Base-by-base conservation (phyloP, 1,139 yeast genomes). In the Kodamaea sp. region DNA sequence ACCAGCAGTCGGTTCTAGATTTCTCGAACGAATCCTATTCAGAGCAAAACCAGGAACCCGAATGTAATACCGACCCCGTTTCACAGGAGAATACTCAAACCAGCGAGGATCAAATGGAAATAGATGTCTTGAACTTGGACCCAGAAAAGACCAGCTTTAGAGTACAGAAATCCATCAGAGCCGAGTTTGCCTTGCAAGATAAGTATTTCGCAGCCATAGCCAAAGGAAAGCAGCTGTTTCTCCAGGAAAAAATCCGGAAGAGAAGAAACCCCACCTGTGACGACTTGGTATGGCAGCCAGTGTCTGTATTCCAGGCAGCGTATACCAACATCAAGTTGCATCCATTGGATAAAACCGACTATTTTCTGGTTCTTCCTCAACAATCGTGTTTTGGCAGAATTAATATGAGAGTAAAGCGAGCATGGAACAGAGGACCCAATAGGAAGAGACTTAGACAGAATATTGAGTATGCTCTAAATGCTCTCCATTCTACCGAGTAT, bases 321-420 rank as follows among this genome's bases (percentile, higher is more conserved):
- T 66, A 57, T 37, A 64, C 72, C 13, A 62, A 57, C 38, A 39
- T 59, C 32, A 60, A 59, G 28, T 12, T 50, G 48, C 13, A 45
- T 32, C 41, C 39, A 35, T 42, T 55, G 38, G 43, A 54, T 43
- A 51, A 45, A 42, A 54, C 61, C 9, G 54, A 53, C 28, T 61
- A 59, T 37, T 50, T 44, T 23, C 53, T 46, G 22, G 36, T 41
- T 19, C 50, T 62, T 10, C 70, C 72, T 1, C 24, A 18, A 7
- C 37, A 47, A 12, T 64, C 69, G 4, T 66, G 73, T 37, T 66
- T 66, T 41, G 73, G 73, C 4, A 57, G 53, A 29, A 59, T 67
- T 31, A 66, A 66, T 38, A 65, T 66, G 72, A 46, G 73, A 33
- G 45, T 39, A 15, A 60, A 58, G 28, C 43, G 68, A 12, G 73